These are phyloP conservation scores for Mortierella polycephala DNA, from an alignment of 371 early-diverging fungal genomes.

Conservation along the genomic window DNA sequence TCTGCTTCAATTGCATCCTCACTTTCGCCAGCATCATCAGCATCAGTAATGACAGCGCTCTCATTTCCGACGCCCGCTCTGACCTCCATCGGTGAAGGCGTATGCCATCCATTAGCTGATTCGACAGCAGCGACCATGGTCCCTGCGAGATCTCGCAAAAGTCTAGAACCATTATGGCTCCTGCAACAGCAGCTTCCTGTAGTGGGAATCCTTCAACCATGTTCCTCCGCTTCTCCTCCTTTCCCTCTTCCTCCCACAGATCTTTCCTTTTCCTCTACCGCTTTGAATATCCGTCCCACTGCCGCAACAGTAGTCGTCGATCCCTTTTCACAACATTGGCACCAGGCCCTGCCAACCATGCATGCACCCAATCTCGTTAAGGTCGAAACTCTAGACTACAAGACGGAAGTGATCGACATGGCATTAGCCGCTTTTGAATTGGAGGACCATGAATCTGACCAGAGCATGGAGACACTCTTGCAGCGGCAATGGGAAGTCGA, in stretches of 20 bases:
- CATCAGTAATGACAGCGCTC: no score
- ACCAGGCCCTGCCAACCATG: conserved; percentile 9
- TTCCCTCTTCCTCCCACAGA: neutral
- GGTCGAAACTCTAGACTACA: neutral
- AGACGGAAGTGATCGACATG: neutral
- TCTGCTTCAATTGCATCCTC: no score
- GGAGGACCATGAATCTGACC: conserved; percentile 55
- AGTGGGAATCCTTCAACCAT: neutral
- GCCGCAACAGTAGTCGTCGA: neutral
- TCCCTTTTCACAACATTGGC: conserved; percentile 6
- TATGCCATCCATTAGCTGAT: no score
- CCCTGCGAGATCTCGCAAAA: no score
- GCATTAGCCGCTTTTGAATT: conserved; percentile 66
- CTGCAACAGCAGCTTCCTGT: neutral
- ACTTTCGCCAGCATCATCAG: no score
- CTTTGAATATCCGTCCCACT: neutral
- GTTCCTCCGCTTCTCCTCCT: neutral
- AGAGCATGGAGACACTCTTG: conserved; percentile 12
- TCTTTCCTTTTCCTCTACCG: neutral
- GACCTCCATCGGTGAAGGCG: no score
- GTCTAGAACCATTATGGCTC: neutral
- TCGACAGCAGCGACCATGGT: no score
- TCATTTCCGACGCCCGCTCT: no score
- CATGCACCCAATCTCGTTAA: neutral
- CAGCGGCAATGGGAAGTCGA: conserved; percentile 23